Base-by-base conservation (phyloP, 371 early-diverging fungal genomes). In the Blyttiomyces sp. region DNA sequence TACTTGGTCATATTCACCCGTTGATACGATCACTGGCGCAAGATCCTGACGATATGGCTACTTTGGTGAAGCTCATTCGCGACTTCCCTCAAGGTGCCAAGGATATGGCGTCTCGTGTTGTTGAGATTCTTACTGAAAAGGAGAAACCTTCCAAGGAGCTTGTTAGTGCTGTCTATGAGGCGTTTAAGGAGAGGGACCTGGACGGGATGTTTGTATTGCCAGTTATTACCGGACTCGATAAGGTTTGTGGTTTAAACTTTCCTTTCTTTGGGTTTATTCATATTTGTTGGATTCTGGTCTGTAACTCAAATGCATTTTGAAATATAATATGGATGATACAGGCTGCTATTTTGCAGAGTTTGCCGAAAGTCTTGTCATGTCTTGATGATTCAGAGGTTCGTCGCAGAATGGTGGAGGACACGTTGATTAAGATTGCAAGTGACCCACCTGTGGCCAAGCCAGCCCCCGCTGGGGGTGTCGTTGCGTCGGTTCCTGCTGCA, bases 81-180 rank as follows among this genome's bases (percentile, higher is more conserved):
- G 68, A 74, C 51, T 92, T 91, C 71, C 90, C 89, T 7, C 59
- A 61, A 23, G 93, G 93, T 5, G 79, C 88, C 23, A 93, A 92
- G 65, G 74, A 80, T 21, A 71, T 93, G 53, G 86, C 82, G 0
- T 76, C 90, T 35, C 77, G 83, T 26, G 81, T 90, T n/a, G 62
- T 94, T 21, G 73, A 75, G 16, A 78, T 88, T 55, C 63, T 93
- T 57, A 85, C 90, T 45, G 88, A 87, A 63, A 82, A 79, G 57
- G 86, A 73, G 9, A 70, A 68, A 45, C 84, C 86, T 5, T 68
- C 85, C 2, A 60, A 73, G 7, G 83, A 83, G 56, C 69, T 90
- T n/a, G 87, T 88, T 5, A 65, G 68, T 27, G 75, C 82, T 0
- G 87, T 89, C 0, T 73, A 83, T 57, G 49, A 57, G 4, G 33